Percentiles rank a stretch among this genome's conserved stretches.
Evolutionary conservation across 345 rosid species (phyloP).

Genomic region (Pistacia atlantica): DNA sequence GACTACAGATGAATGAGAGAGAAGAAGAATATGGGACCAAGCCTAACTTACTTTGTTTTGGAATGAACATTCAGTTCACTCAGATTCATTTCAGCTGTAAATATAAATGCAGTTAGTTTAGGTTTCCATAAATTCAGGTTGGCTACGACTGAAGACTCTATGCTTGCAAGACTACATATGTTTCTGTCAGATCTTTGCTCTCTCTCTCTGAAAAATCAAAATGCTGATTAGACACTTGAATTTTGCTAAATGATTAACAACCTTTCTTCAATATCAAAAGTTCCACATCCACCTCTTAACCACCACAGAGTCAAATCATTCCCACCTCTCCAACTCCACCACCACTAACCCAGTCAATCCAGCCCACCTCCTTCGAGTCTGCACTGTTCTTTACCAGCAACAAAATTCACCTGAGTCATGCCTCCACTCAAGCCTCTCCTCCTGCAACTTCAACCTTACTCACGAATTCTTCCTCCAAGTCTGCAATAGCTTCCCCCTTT

Average conservation of each 20-base stretch:
- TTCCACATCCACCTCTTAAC: constrained; percentile 18
- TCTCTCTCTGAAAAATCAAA: not conserved
- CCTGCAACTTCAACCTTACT: constrained; percentile 39
- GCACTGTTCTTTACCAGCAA: constrained; percentile 81
- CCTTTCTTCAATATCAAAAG: constrained; percentile 2
- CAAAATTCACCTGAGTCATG: constrained; percentile 67
- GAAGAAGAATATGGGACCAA: not conserved
- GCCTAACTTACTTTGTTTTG: not conserved
- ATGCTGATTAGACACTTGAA: constrained; percentile 24
- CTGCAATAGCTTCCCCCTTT: constrained; percentile 77
- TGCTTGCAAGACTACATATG: not conserved
- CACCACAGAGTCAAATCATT: constrained; percentile 17
- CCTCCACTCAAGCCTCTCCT: constrained; percentile 61
- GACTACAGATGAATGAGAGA: not conserved
- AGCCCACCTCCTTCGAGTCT: constrained; percentile 63
- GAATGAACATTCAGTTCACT: not conserved
- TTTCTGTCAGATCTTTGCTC: not conserved
- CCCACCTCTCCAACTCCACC: constrained; percentile 16
- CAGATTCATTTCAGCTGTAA: not conserved
- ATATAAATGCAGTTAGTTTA: not conserved
- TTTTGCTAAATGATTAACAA: constrained; percentile 18
- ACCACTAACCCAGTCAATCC: constrained; percentile 44
- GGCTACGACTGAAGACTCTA: not conserved
- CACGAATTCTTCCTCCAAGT: constrained; percentile 87
- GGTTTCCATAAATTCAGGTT: not conserved